These are phyloP conservation scores for Phyllosticta citrichinensis DNA, from an alignment of 2,329 filamentous ascomycete genomes.

Conservation along the genomic window DNA sequence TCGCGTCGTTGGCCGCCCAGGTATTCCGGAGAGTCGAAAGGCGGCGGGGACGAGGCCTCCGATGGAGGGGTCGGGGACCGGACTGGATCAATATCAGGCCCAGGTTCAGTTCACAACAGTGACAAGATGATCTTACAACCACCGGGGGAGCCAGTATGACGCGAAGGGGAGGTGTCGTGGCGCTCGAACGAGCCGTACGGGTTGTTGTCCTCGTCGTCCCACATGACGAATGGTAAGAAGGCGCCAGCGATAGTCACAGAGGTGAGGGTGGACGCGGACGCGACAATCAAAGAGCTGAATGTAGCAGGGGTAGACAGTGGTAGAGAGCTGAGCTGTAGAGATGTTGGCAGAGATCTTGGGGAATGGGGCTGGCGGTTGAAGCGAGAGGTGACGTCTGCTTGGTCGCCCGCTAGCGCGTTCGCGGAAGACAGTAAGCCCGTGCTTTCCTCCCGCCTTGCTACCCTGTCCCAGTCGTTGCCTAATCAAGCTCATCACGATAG, in stretches of 20 bases:
- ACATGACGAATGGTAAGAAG: constrained; percentile 49
- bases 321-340: constrained; percentile 3
- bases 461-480: neutral
- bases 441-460: neutral
- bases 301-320: neutral
- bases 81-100: constrained; percentile 1
- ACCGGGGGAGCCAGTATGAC: constrained; percentile 30
- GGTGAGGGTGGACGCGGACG: neutral
- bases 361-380: constrained; percentile 8
- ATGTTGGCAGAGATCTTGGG: constrained; percentile 6
- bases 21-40: constrained; percentile 49
- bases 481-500: neutral
- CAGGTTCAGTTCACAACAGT: neutral
- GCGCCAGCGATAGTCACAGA: neutral
- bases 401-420: constrained; percentile 4
- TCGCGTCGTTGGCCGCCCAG: constrained; percentile 39
- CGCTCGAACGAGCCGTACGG: constrained; percentile 92
- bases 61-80: constrained; percentile 53
- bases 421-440: neutral
- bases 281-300: constrained; percentile 4
- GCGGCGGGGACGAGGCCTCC: constrained; percentile 58
- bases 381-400: constrained; percentile 10
- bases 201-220: constrained; percentile 99
- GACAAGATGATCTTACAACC: constrained; percentile 22
- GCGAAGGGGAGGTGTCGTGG: constrained; percentile 65